phyloP scores from a whole-genome alignment of 768 basidiomycete species.

The Mycena latifolia region DNA sequence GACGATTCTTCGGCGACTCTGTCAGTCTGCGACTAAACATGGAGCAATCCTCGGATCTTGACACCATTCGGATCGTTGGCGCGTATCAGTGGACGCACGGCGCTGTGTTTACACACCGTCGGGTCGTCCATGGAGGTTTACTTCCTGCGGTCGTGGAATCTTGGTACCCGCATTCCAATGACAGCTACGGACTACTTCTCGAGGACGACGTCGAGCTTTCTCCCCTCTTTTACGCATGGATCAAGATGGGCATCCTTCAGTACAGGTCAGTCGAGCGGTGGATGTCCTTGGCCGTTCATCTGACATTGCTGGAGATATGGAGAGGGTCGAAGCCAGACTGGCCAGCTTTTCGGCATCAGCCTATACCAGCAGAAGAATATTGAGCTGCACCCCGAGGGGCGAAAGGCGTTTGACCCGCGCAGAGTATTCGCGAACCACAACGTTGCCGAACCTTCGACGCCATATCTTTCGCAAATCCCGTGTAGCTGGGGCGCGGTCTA shows the following conservation, averaged over 20 bases:
- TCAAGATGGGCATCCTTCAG: conserved; percentile 81
- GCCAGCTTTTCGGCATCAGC: conserved; percentile 81
- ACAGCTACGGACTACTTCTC: conserved; percentile 83
- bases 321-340: conserved; percentile 48
- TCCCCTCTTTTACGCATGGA: conserved; percentile 87
- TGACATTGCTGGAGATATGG: conserved; percentile 64
- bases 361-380: conserved; percentile 89
- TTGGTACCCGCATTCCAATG: conserved; percentile 83
- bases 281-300: background rate
- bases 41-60: conserved; percentile 78
- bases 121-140: conserved; percentile 84
- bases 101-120: conserved; percentile 70
- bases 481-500: conserved; percentile 95
- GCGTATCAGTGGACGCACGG: conserved; percentile 74
- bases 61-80: conserved; percentile 67
- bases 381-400: conserved; percentile 77
- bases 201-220: conserved; percentile 92
- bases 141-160: conserved; percentile 89
- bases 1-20: conserved; percentile 77
- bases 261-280: conserved; percentile 65
- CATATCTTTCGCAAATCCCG: conserved; percentile 89
- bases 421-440: conserved; percentile 60
- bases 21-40: conserved; percentile 77
- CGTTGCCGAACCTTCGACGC: conserved; percentile 61
- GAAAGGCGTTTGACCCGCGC: conserved; percentile 77